Evolutionary conservation across 1,284 basidiomycete species (phyloP).

Genomic region (Boletus smithii): DNA sequence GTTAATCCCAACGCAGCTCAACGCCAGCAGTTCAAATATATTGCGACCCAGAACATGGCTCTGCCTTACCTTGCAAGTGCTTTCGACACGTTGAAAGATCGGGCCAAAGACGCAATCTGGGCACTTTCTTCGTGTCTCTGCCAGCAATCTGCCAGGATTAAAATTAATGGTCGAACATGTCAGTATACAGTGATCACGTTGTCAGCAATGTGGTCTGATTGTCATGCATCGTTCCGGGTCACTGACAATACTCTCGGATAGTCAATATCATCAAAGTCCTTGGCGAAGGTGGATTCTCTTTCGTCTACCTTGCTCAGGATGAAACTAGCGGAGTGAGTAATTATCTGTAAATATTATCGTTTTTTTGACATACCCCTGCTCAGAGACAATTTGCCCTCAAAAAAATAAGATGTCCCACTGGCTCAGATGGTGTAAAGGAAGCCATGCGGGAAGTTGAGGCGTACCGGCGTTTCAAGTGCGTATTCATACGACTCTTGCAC

Average conservation of each 20-base stretch:
- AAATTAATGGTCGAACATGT: conserved; percentile 93
- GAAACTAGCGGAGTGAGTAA: conserved; percentile 69
- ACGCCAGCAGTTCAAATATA: not conserved
- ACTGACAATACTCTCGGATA: conserved; percentile 28
- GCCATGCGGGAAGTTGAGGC: conserved; percentile 91
- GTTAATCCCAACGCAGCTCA: not conserved
- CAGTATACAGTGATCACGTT: conserved; percentile 33
- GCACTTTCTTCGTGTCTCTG: conserved; percentile 78
- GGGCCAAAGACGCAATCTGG: conserved; percentile 75
- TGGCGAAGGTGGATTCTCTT: conserved; percentile 94
- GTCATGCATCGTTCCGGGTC: not conserved
- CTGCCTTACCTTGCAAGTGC: conserved; percentile 35
- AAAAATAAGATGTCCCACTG: conserved; percentile 86
- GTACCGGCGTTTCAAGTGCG: conserved; percentile 85
- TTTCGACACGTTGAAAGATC: conserved; percentile 66
- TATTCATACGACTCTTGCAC: conserved; percentile 12
- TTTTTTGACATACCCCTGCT: conserved; percentile 1
- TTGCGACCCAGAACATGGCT: conserved; percentile 22
- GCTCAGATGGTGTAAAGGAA: conserved; percentile 76
- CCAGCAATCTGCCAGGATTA: conserved; percentile 77
- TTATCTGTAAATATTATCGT: not conserved
- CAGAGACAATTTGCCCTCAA: conserved; percentile 90
- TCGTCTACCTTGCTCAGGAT: conserved; percentile 90
- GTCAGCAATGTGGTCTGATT: conserved; percentile 3
- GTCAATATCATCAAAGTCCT: conserved; percentile 87